phyloP scores from a whole-genome alignment of 768 basidiomycete species.

The Serendipita sp. region DNA sequence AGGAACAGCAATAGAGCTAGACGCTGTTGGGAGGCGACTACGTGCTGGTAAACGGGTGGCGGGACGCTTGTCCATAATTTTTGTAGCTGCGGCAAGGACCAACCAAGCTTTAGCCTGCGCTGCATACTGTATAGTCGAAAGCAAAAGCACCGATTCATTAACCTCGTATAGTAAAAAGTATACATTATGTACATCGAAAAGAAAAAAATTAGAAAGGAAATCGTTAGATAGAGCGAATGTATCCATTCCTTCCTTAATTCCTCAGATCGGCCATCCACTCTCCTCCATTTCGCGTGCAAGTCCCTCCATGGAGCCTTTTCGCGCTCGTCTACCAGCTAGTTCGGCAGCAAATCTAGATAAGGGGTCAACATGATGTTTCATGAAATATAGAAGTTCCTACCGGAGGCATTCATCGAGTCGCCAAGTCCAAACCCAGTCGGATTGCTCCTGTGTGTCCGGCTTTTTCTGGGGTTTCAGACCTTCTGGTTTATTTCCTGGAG shows the following conservation, averaged over 20 bases:
- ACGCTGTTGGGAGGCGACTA: background rate
- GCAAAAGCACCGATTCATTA: too few species aligned
- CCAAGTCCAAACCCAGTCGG: slow-evolving; percentile 35
- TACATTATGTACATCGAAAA: background rate
- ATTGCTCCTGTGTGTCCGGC: slow-evolving; percentile 11
- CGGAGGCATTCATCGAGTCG: slow-evolving; percentile 67
- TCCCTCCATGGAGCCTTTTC: slow-evolving; percentile 45
- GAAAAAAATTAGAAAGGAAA: background rate
- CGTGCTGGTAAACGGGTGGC: background rate
- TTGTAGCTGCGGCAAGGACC: background rate
- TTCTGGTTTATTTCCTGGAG: slow-evolving; percentile 6
- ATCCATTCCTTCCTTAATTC: background rate
- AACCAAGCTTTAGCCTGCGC: background rate
- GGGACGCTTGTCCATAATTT: background rate
- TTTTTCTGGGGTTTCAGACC: slow-evolving; percentile 11
- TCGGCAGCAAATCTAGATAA: slow-evolving; percentile 62
- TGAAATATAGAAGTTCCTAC: slow-evolving; percentile 22
- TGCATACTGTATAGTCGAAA: background rate
- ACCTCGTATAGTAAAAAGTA: background rate
- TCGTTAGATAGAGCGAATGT: background rate
- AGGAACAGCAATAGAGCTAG: background rate
- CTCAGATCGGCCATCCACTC: slow-evolving; percentile 50
- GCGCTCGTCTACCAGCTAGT: slow-evolving; percentile 58
- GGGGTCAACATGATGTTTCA: background rate
- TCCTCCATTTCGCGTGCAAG: slow-evolving; percentile 56